These are phyloP conservation scores for Podaxis pistillaris DNA, from an alignment of 768 basidiomycete species.

Conservation along the genomic window DNA sequence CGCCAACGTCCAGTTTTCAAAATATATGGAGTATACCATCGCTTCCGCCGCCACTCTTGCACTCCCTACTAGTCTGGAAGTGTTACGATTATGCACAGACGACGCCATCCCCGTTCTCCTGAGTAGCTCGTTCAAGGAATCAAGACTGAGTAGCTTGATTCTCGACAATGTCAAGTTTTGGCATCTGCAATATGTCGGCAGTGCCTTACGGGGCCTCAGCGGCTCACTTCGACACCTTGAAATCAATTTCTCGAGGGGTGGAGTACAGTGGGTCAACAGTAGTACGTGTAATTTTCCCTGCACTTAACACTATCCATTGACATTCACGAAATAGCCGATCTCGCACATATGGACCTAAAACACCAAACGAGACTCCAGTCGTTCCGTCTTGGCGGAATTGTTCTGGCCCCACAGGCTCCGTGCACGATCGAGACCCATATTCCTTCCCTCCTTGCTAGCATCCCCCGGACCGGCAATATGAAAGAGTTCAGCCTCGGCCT, in stretches of 20 bases:
- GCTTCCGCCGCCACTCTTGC: slow-evolving; percentile 15
- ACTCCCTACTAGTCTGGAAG: slow-evolving; percentile 21
- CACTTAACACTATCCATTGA: neutral
- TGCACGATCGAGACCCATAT: neutral
- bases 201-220: neutral
- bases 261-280: neutral
- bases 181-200: slow-evolving; percentile 3
- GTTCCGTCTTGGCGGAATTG: neutral
- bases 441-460: neutral
- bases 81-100: slow-evolving; percentile 19
- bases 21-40: slow-evolving; percentile 26
- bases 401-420: neutral
- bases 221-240: neutral
- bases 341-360: neutral
- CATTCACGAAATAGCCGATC: neutral
- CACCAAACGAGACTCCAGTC: slow-evolving; percentile 3
- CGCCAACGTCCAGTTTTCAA: slow-evolving; percentile 26
- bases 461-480: neutral
- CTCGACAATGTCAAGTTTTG: slow-evolving; percentile 10
- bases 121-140: slow-evolving; percentile 10
- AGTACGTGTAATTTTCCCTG: neutral
- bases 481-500: neutral
- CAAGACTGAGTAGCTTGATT: slow-evolving; percentile 5
- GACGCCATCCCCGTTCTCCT: slow-evolving; percentile 27
- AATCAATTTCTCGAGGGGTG: neutral